Evolutionary conservation across 2,329 filamentous ascomycete genomes (phyloP).

Genomic region (Exserohilum rostratum): DNA sequence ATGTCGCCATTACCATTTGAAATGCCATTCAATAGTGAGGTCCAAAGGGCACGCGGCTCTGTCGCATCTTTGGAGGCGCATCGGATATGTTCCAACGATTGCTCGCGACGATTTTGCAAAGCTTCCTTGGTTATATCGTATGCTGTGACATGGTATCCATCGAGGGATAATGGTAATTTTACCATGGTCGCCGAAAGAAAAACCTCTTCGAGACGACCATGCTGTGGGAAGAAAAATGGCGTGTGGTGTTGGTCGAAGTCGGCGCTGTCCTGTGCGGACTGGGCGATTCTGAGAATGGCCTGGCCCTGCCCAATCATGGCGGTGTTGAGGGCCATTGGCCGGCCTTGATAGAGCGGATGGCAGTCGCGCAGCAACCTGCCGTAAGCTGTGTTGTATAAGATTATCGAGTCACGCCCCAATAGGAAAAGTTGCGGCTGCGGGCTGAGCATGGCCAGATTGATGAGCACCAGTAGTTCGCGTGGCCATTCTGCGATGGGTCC

Average conservation of each 20-base stretch:
- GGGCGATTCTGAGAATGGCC: neutral
- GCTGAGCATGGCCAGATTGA: constrained; percentile 4
- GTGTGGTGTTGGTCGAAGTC: neutral
- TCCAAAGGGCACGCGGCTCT: neutral
- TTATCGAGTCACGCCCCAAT: constrained; percentile 1
- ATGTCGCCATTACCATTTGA: constrained; percentile 1
- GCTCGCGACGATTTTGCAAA: neutral
- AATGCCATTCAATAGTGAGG: neutral
- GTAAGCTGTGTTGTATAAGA: constrained; percentile 7
- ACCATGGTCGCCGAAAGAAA: constrained; percentile 7
- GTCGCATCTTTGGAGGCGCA: neutral
- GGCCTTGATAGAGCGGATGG: constrained; percentile 4
- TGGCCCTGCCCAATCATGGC: constrained; percentile 1
- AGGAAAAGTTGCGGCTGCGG: constrained; percentile 4
- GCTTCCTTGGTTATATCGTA: neutral
- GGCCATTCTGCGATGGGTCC: constrained; percentile 5
- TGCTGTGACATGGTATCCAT: constrained; percentile 1
- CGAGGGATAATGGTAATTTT: neutral
- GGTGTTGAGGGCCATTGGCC: constrained; percentile 1
- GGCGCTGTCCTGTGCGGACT: neutral
- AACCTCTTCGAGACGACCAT: constrained; percentile 1
- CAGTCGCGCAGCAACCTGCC: constrained; percentile 4
- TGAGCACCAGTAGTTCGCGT: constrained; percentile 4
- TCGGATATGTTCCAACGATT: neutral
- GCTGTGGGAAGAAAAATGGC: constrained; percentile 1